Percentiles rank a stretch among this genome's conserved stretches.
Conservation (phyloP, 768 basidiomycete species). For the Suillus clintonianus region DNA sequence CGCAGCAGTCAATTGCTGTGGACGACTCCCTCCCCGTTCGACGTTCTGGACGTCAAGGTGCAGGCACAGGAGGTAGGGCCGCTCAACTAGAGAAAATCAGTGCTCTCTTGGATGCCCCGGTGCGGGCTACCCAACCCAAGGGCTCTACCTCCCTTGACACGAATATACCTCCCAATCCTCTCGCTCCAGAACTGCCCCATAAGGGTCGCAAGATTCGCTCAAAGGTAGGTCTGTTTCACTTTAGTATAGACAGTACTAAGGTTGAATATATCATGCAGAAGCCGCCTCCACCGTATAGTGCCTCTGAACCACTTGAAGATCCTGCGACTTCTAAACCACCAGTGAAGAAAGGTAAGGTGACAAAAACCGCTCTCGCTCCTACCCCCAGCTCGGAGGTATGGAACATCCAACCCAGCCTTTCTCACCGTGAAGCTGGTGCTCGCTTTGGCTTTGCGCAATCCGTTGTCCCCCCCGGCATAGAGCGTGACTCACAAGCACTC, state of each 20-base stretch:
- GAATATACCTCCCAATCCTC: neutral
- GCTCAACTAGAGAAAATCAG: neutral
- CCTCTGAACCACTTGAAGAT: neutral
- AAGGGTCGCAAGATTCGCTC: neutral
- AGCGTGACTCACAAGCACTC: neutral
- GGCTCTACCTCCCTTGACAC: neutral
- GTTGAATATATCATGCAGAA: neutral
- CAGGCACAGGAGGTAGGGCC: neutral
- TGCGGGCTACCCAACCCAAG: neutral
- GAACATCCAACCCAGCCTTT: neutral
- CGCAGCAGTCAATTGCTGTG: too few relatives aligned
- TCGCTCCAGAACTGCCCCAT: neutral
- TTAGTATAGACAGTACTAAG: neutral
- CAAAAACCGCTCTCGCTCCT: neutral
- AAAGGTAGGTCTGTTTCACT: neutral
- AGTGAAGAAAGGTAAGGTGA: neutral
- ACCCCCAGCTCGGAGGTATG: too few relatives aligned
- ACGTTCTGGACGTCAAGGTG: neutral
- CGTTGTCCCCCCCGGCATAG: neutral
- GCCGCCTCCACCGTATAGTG: neutral
- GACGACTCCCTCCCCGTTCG: too few relatives aligned
- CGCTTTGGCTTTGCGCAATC: neutral
- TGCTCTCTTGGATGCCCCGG: neutral
- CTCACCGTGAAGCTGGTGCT: neutral
- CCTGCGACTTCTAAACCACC: neutral